These are phyloP conservation scores for Naganishia kalamii DNA, from an alignment of 768 basidiomycete genomes.

Conservation along the genomic window DNA sequence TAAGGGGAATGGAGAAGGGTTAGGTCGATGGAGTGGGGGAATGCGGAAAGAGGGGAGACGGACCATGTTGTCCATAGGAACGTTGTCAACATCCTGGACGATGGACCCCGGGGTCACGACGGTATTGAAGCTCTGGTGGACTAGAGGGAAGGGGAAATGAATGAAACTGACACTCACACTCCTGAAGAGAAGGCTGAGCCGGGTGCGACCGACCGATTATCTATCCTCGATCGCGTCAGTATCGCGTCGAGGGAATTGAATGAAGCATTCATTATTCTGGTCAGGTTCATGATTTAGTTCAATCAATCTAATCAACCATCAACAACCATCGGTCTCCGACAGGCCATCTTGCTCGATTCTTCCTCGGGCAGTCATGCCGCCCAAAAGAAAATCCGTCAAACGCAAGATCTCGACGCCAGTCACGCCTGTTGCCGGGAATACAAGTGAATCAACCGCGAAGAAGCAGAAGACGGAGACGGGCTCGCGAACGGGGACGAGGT, in stretches of 20 bases:
- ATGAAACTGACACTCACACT: no score
- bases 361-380: background rate
- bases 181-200: no score
- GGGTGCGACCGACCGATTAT: no score
- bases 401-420: background rate
- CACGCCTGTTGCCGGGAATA: background rate
- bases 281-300: no score
- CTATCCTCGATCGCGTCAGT: no score
- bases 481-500: background rate
- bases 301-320: no score
- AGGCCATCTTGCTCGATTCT: no score
- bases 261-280: no score
- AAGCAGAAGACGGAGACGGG: background rate
- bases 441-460: background rate
- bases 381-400: conserved; percentile 3
- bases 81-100: background rate
- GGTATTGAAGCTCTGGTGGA: no score
- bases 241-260: no score
- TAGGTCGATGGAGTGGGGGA: background rate
- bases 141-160: no score
- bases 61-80: background rate
- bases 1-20: background rate
- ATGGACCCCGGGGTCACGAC: background rate
- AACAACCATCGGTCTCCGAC: no score
- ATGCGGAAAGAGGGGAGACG: background rate